Conservation (phyloP, 331 rosid genomes). For the Malus hybrid region DNA sequence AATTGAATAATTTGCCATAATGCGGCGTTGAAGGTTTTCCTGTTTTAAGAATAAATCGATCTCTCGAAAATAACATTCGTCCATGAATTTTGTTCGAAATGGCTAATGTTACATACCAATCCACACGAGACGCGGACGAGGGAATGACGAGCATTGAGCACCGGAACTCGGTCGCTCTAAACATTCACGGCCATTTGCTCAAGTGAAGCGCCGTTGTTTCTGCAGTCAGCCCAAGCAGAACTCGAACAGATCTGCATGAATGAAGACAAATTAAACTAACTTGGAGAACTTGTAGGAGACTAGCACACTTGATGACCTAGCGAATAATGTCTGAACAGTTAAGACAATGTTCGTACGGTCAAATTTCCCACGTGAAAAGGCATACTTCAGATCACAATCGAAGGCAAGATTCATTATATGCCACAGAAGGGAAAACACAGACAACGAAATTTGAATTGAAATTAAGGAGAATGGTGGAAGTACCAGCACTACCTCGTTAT, state of each 20-base stretch:
- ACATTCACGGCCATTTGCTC: constrained; percentile 28
- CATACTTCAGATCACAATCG: too few relatives aligned
- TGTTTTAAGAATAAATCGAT: constrained; percentile 10
- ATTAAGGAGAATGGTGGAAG: background rate
- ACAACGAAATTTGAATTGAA: background rate
- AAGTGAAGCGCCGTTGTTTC: constrained; percentile 24
- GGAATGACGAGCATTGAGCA: constrained; percentile 10
- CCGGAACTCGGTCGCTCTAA: constrained; percentile 17
- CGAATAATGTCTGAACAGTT: background rate
- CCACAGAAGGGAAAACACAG: too few relatives aligned
- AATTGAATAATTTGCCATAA: background rate
- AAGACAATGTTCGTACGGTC: too few relatives aligned
- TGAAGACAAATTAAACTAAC: background rate
- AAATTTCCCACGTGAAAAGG: too few relatives aligned
- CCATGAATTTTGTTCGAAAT: constrained; percentile 27
- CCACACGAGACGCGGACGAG: constrained; percentile 23
- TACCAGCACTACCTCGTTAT: constrained; percentile 35
- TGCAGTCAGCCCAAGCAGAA: constrained; percentile 29
- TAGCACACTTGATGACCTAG: background rate
- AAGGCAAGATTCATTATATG: too few relatives aligned
- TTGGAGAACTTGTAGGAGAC: background rate
- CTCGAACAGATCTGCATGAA: constrained; percentile 30
- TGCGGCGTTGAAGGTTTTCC: background rate
- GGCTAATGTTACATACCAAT: constrained; percentile 23
- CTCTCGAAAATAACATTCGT: constrained; percentile 7